Conservation (phyloP, 2,329 filamentous ascomycete species). For the Graphium sp. region DNA sequence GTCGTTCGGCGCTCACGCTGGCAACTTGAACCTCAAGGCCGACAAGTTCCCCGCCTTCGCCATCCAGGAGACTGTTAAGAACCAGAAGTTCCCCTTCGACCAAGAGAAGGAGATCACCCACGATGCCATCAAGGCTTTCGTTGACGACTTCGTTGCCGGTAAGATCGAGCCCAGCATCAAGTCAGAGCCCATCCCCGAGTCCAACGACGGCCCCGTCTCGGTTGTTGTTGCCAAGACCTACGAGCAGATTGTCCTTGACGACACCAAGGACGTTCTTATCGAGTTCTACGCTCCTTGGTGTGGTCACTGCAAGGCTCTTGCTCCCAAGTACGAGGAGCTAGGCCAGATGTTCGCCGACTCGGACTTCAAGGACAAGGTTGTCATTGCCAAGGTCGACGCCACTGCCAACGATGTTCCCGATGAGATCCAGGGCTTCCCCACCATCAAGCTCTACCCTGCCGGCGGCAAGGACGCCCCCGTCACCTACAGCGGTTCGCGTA, state of each 20-base stretch:
- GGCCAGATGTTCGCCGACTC: conserved; percentile 59
- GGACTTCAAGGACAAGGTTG: conserved; percentile 67
- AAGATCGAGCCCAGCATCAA: conserved; percentile 95
- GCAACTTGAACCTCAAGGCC: conserved; percentile 91
- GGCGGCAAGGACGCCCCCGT: conserved; percentile 72
- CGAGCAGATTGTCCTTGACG: conserved; percentile 77
- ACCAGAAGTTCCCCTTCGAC: conserved; percentile 92
- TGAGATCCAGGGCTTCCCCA: conserved; percentile 94
- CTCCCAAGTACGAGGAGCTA: conserved; percentile 92
- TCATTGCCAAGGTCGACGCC: conserved; percentile 95
- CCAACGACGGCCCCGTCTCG: conserved; percentile 74
- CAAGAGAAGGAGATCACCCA: conserved; percentile 63
- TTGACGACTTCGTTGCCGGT: conserved; percentile 69
- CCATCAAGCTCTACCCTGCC: conserved; percentile 94
- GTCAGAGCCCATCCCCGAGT: conserved; percentile 91
- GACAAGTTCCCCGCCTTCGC: conserved; percentile 95
- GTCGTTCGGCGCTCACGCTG: conserved; percentile 83
- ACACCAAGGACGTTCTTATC: conserved; percentile 89
- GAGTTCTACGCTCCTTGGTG: conserved; percentile 99
- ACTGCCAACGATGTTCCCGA: conserved; percentile 94
- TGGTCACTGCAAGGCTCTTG: conserved; percentile 97
- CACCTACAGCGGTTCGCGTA: conserved; percentile 76
- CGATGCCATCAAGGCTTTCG: conserved; percentile 60
- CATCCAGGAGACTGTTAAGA: conserved; percentile 90
- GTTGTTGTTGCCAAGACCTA: conserved; percentile 90